Conservation (phyloP, 2,329 filamentous ascomycete species). For the Alternaria sp. region DNA sequence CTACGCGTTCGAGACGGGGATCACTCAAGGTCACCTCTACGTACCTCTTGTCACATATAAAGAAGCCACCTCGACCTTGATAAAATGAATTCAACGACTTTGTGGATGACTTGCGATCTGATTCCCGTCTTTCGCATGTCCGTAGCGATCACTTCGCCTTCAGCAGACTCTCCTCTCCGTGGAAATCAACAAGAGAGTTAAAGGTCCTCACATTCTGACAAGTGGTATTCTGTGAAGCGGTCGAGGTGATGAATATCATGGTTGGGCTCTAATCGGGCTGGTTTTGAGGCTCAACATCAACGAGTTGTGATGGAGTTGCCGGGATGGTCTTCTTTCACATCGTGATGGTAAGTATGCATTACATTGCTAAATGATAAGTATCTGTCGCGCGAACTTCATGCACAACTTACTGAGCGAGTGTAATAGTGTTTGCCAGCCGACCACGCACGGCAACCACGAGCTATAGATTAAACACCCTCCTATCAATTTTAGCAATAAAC, state of each 20-base stretch:
- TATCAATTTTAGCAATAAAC: no score
- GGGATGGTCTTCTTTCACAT: no score
- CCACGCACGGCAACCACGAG: no score
- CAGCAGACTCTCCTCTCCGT: neutral
- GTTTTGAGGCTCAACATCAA: neutral
- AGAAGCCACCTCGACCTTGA: neutral
- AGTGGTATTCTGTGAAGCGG: no score
- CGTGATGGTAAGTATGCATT: no score
- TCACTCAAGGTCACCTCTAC: neutral
- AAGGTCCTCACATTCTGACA: neutral
- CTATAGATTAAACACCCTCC: no score
- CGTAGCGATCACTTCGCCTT: neutral
- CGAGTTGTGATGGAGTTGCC: neutral
- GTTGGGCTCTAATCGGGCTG: neutral
- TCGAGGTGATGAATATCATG: neutral
- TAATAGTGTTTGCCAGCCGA: no score
- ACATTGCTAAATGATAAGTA: no score
- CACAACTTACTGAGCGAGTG: neutral
- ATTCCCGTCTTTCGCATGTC: neutral
- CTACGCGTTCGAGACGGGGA: neutral
- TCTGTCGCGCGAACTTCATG: neutral
- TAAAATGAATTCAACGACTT: neutral
- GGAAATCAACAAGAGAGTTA: neutral
- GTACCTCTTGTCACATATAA: no score
- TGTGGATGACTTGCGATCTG: neutral